Evolutionary conservation across 305 asterid genomes (phyloP).

Genomic region (Fraxinus xanthoxyloides): DNA sequence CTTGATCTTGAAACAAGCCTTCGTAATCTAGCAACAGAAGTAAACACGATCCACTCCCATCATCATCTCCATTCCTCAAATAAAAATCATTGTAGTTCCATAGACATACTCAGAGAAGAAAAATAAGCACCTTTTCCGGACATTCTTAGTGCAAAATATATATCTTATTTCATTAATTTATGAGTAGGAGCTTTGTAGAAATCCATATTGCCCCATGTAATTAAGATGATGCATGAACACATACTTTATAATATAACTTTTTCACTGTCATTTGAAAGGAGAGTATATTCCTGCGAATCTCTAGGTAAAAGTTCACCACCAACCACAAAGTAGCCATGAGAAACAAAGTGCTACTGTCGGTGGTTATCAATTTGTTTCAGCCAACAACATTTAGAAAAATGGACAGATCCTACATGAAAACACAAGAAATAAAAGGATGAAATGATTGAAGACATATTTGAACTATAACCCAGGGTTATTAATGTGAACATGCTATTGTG

Average conservation of each 20-base stretch:
- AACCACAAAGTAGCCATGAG: constrained; percentile 12
- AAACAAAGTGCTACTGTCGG: constrained; percentile 7
- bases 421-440: neutral
- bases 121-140: neutral
- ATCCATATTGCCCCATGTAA: neutral
- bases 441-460: neutral
- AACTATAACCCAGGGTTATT: constrained; percentile 4
- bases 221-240: constrained; percentile 9
- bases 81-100: neutral
- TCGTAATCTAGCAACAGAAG: constrained; percentile 7
- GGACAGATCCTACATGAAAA: too few relatives aligned
- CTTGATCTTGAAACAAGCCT: constrained; percentile 13
- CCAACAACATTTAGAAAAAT: too few relatives aligned
- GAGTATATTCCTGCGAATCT: neutral
- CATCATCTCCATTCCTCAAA: constrained; percentile 13
- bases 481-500: neutral
- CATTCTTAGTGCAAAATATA: neutral
- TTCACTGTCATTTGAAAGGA: neutral
- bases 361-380: neutral
- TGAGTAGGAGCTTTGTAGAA: neutral
- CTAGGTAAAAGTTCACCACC: constrained; percentile 9
- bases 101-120: neutral
- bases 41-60: neutral
- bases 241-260: constrained; percentile 5
- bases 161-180: constrained; percentile 12